Evolutionary conservation across 805 yeast genomes (phyloP).

Genomic region (Kluyveromyces wickerhamii): DNA sequence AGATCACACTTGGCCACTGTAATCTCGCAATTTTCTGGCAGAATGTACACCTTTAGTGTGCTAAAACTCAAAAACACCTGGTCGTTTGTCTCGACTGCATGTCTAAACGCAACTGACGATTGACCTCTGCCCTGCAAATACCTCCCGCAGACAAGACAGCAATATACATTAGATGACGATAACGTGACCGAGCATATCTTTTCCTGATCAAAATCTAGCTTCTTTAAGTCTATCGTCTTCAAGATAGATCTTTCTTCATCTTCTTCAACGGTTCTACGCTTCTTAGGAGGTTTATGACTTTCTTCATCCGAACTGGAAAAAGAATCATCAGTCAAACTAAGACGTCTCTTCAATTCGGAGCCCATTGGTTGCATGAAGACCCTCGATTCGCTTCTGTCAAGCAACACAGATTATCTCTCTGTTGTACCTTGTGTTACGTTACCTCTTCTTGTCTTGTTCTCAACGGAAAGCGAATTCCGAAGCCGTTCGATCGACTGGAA

Average conservation of each 20-base stretch:
- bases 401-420: no score
- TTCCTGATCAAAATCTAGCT: constrained; percentile 60
- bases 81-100: constrained; percentile 55
- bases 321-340: no score
- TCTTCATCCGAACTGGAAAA: no score
- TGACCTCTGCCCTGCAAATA: constrained; percentile 61
- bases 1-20: constrained; percentile 22
- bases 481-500: no score
- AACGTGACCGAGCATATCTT: constrained; percentile 58
- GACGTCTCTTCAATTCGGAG: no score
- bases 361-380: no score
- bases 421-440: no score
- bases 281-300: no score
- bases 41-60: constrained; percentile 40
- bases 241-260: no score
- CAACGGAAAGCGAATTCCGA: no score
- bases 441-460: no score
- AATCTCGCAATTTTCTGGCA: constrained; percentile 55
- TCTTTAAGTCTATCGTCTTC: constrained; percentile 27
- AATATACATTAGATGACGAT: constrained; percentile 53
- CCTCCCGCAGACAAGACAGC: constrained; percentile 68
- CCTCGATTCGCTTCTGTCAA: no score
- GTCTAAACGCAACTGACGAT: constrained; percentile 60
- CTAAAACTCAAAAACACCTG: constrained; percentile 53
- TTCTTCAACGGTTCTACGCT: neutral